These are phyloP conservation scores for Rhinocladiella mackenziei DNA, from an alignment of 2,329 filamentous ascomycete species.

Conservation along the genomic window DNA sequence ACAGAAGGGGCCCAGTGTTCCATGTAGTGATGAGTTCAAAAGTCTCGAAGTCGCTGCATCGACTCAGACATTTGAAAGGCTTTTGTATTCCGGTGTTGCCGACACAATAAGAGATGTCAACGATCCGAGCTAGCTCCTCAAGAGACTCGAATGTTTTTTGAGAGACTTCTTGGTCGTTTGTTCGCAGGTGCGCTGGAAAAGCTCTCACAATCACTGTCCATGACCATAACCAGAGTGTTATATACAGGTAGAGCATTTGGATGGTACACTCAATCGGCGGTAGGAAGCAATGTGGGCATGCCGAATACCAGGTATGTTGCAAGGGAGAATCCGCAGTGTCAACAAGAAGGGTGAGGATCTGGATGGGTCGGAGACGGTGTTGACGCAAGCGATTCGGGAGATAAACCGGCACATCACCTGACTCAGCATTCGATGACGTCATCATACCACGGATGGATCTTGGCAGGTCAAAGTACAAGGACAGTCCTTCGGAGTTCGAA, in stretches of 20 bases:
- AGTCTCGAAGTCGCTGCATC: slow-evolving; percentile 75
- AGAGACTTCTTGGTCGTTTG: slow-evolving; percentile 46
- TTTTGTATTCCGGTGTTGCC: slow-evolving; percentile 74
- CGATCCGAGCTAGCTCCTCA: slow-evolving; percentile 82
- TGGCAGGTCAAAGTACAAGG: too few species aligned
- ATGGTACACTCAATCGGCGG: not conserved
- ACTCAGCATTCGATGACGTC: too few species aligned
- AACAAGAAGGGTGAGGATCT: too few species aligned
- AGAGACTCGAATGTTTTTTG: slow-evolving; percentile 69
- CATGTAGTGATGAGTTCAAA: slow-evolving; percentile 79
- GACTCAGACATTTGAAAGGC: slow-evolving; percentile 80
- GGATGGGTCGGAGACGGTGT: too few species aligned
- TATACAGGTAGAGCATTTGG: slow-evolving; percentile 10
- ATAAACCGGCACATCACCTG: too few species aligned
- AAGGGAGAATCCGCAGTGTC: too few species aligned
- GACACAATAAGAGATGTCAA: slow-evolving; percentile 93
- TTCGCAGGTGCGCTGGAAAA: slow-evolving; percentile 12
- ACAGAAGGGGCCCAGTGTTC: slow-evolving; percentile 82
- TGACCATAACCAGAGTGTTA: slow-evolving; percentile 6
- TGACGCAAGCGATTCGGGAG: too few species aligned
- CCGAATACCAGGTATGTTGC: too few species aligned
- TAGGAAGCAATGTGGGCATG: too few species aligned
- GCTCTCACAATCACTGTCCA: slow-evolving; percentile 11
- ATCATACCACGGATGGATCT: too few species aligned
- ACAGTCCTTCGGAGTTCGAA: too few species aligned